Conservation (phyloP, 1,284 basidiomycete genomes). For the Coniophora puteana region DNA sequence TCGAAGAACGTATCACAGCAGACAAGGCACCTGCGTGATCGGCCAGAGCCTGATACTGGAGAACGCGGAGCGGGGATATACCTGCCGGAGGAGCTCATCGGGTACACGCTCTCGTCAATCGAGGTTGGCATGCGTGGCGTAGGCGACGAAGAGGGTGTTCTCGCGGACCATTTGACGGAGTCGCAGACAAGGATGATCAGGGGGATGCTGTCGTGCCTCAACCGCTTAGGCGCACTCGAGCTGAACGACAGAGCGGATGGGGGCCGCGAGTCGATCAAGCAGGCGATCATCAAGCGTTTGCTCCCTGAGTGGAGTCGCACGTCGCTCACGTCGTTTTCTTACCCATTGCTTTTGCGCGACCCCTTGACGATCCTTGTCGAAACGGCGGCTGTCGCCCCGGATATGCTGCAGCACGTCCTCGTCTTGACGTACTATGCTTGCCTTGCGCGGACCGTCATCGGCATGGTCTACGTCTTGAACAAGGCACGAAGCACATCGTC, state of each 20-base stretch:
- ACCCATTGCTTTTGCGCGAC: constrained; percentile 81
- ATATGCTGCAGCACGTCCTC: constrained; percentile 82
- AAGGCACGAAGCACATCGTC: constrained; percentile 55
- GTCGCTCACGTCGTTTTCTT: constrained; percentile 67
- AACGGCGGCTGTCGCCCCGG: constrained; percentile 83
- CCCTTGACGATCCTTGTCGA: constrained; percentile 88
- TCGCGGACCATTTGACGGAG: constrained; percentile 77
- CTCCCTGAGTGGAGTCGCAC: constrained; percentile 89
- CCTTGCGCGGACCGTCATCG: constrained; percentile 80
- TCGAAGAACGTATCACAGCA: constrained; percentile 71
- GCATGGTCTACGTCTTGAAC: constrained; percentile 74
- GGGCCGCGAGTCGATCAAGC: constrained; percentile 67
- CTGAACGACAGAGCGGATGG: constrained; percentile 67
- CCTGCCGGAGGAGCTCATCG: constrained; percentile 87
- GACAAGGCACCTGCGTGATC: constrained; percentile 69
- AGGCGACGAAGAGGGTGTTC: constrained; percentile 43
- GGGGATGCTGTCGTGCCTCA: constrained; percentile 68
- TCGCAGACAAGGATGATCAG: constrained; percentile 75
- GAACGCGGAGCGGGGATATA: constrained; percentile 80
- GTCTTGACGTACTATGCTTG: constrained; percentile 87
- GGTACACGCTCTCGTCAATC: constrained; percentile 80
- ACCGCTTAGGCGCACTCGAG: constrained; percentile 63
- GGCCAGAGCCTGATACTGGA: constrained; percentile 65
- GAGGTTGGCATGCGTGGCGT: constrained; percentile 80
- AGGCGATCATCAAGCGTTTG: constrained; percentile 84